Conservation (phyloP, 2,329 filamentous ascomycete genomes). For the Neurospora sp. region DNA sequence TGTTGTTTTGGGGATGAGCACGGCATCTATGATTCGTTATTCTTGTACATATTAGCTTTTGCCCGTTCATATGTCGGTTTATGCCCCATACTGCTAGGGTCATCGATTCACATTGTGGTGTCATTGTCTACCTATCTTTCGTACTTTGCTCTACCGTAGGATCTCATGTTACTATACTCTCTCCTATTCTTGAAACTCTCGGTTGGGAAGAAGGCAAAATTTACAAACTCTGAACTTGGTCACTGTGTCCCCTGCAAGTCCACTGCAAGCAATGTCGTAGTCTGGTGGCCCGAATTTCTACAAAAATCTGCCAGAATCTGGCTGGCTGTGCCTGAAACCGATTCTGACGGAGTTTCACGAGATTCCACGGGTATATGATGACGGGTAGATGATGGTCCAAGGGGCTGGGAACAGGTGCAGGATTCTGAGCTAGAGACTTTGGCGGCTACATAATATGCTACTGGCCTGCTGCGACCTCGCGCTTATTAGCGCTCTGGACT, state of each 20-base stretch:
- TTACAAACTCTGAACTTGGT: too few species aligned
- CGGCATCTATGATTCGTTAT: background rate
- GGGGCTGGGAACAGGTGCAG: background rate
- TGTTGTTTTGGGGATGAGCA: background rate
- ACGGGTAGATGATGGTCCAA: background rate
- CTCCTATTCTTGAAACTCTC: too few species aligned
- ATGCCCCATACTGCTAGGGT: background rate
- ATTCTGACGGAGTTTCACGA: too few species aligned
- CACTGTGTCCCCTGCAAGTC: too few species aligned
- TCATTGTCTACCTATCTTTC: background rate
- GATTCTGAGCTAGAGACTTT: background rate
- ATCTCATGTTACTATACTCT: too few species aligned
- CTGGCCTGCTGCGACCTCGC: background rate
- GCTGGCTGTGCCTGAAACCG: too few species aligned
- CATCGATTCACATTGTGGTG: background rate
- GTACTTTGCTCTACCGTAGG: background rate
- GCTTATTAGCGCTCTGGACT: background rate
- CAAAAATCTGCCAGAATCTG: too few species aligned
- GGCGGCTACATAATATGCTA: background rate
- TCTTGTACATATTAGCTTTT: background rate
- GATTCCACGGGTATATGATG: too few species aligned
- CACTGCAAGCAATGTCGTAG: too few species aligned
- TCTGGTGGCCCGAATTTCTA: too few species aligned
- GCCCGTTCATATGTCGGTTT: background rate
- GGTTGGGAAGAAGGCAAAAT: too few species aligned